Base-by-base conservation (phyloP, 495 filamentous ascomycete genomes). In the Apiosordaria backusii region DNA sequence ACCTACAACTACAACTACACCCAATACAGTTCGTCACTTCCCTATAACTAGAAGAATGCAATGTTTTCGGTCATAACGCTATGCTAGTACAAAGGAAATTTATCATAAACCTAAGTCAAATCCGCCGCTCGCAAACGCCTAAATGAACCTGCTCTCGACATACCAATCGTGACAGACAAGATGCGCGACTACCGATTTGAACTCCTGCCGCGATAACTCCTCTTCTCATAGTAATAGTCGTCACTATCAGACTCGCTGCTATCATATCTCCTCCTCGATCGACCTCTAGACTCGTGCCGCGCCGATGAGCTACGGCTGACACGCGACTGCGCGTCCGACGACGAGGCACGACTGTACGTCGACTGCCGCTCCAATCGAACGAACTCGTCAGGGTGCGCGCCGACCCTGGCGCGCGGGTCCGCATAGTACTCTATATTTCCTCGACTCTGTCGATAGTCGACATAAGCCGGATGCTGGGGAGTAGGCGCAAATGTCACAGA, bases 191-290 rank as follows among this genome's bases (percentile, higher is more conserved):
- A 70, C 62, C 65, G 57, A 18, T 60, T 27, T 24, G 54, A 21
- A 25, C 59, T 58, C 23, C 65, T 61, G 21, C 68, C 65, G 4
- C 68, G 65, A 9, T 40, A 57, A n/a, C 50, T 57, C 21, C 29
- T 62, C 63, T 66, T 70, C 65, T 70, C 68, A 24, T 67, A 60
- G 54, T 67, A 70, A 50, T 62, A 65, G 18, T 70, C 63, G 18
- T 70, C 63, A 40, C 62, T 58, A 22, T 57, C 55, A 15, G 62
- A 62, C 35, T 50, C 50, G 40, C 59, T 52, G 26, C 65, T 70
- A 27, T 67, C 68, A 53, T 70, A 67, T 13, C 60, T 50, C 19
- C 60, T 70, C 50, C 61, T 54, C n/a, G 24, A 27, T 6, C 62
- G 55, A 5, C 65, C 55, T 27, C 67, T 55, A 4, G 54, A 22